A percentile compares a stretch with the other conserved stretches of the same genome.
Evolutionary conservation across 148 eudicot genomes (phyloP).

Genomic region (Mesembryanthemum crystallinum): DNA sequence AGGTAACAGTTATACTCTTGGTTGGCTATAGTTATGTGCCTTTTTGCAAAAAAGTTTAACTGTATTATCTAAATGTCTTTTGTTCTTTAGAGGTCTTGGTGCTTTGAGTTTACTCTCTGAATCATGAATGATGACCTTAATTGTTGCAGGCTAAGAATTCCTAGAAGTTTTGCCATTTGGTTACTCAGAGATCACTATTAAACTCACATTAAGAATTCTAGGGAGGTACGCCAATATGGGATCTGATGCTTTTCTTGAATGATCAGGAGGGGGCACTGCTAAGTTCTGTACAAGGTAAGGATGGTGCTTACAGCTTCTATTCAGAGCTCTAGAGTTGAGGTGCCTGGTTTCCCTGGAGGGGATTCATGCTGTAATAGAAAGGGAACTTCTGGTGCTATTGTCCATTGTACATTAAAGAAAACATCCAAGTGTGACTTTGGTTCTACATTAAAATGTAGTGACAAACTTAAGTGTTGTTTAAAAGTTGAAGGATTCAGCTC

Average conservation of each 20-base stretch:
- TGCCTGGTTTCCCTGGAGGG: slow-evolving; percentile 31
- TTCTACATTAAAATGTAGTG: slow-evolving; percentile 11
- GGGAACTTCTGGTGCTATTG: slow-evolving; percentile 16
- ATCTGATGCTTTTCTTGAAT: not conserved
- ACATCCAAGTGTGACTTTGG: slow-evolving; percentile 13
- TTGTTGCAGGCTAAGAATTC: slow-evolving; percentile 20
- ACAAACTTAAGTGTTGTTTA: slow-evolving; percentile 24
- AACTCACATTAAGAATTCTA: not conserved
- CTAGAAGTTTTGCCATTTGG: not conserved
- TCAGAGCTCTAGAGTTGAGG: slow-evolving; percentile 34
- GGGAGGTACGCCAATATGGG: not conserved
- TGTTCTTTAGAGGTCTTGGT: not conserved
- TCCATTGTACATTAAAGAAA: slow-evolving; percentile 21
- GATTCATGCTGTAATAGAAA: slow-evolving; percentile 22
- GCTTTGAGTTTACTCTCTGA: not conserved
- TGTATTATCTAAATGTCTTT: not conserved
- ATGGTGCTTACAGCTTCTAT: slow-evolving; percentile 33
- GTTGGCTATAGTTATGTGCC: not conserved
- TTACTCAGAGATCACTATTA: slow-evolving; percentile 1
- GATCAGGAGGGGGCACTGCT: not conserved
- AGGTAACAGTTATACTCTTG: not conserved
- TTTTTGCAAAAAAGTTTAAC: not conserved
- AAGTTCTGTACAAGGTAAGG: slow-evolving; percentile 4
- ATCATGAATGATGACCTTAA: not conserved
- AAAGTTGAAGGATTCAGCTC: slow-evolving; percentile 24